Conservation (phyloP, 441 rosid species). For the Adansonia gregorii region DNA sequence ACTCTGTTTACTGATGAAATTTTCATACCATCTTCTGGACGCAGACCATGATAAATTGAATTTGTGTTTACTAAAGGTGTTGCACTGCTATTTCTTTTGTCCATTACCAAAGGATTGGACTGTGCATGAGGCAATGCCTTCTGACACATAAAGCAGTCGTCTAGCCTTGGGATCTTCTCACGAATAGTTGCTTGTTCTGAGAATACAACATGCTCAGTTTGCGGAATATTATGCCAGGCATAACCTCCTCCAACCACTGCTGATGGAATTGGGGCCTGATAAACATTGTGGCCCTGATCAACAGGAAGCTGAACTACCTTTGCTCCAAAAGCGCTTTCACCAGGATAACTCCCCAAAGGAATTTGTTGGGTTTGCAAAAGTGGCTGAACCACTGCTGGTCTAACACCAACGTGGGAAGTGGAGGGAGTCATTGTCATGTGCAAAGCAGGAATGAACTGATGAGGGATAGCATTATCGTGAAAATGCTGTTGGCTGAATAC, state of each 20-base stretch:
- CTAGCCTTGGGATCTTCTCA: constrained; percentile 46
- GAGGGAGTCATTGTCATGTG: constrained; percentile 51
- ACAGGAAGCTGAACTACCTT: constrained; percentile 54
- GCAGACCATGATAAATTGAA: constrained; percentile 53
- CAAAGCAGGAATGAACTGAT: constrained; percentile 49
- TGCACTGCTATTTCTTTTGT: constrained; percentile 37
- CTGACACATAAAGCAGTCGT: constrained; percentile 65
- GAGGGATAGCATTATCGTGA: constrained; percentile 40
- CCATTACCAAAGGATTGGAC: constrained; percentile 57
- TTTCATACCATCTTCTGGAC: constrained; percentile 40
- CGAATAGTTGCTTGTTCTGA: constrained; percentile 49
- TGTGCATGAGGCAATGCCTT: constrained; percentile 75
- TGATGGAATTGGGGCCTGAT: constrained; percentile 44
- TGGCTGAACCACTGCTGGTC: constrained; percentile 52
- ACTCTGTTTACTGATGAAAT: constrained; percentile 37
- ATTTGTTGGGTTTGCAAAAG: constrained; percentile 47
- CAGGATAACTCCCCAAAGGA: constrained; percentile 43
- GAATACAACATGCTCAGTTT: constrained; percentile 43
- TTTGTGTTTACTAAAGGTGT: constrained; percentile 35
- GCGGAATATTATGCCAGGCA: constrained; percentile 53
- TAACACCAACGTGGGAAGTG: constrained; percentile 46
- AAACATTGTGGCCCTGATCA: constrained; percentile 48
- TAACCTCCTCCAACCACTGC: constrained; percentile 54
- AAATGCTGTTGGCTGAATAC: constrained; percentile 45
- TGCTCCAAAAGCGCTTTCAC: constrained; percentile 44